Evolutionary conservation across 2,329 filamentous ascomycete genomes (phyloP).

Genomic region (Neopestalotiopsis sp.): DNA sequence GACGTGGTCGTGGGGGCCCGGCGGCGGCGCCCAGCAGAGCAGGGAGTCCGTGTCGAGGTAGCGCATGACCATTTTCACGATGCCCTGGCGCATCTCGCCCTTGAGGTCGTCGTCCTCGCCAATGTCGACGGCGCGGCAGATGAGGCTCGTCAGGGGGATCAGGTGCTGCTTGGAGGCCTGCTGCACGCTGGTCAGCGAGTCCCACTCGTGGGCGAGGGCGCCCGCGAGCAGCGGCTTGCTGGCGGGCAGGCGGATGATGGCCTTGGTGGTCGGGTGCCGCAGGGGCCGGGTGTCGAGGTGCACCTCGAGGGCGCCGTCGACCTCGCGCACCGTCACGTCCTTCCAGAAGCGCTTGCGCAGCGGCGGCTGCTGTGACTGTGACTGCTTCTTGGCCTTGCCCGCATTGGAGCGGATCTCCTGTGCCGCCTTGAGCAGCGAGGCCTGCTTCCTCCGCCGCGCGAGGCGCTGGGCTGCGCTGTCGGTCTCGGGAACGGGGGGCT

Average conservation of each 20-base stretch:
- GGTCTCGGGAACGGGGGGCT: constrained; percentile 53
- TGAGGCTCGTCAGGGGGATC: constrained; percentile 86
- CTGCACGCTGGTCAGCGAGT: constrained; percentile 78
- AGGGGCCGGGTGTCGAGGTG: constrained; percentile 81
- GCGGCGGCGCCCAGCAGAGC: constrained; percentile 80
- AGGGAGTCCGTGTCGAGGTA: constrained; percentile 93
- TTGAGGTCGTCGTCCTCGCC: constrained; percentile 43
- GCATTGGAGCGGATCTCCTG: constrained; percentile 50
- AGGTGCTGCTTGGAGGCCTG: constrained; percentile 87
- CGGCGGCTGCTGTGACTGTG: constrained; percentile 23
- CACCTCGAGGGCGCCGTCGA: constrained; percentile 66
- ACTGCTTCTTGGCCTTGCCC: constrained; percentile 29
- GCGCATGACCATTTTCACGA: constrained; percentile 74
- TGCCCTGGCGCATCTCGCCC: constrained; percentile 58
- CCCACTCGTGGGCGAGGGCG: constrained; percentile 93
- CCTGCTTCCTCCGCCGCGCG: constrained; percentile 58
- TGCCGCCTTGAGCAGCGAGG: constrained; percentile 58
- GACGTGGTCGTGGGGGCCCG: constrained; percentile 51
- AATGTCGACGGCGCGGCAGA: constrained; percentile 85
- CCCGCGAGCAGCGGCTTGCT: constrained; percentile 82
- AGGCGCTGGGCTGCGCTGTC: constrained; percentile 45
- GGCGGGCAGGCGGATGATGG: constrained; percentile 72
- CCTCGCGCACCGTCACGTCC: constrained; percentile 74
- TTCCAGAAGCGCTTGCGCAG: constrained; percentile 85
- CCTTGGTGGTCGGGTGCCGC: constrained; percentile 75